Base-by-base conservation (phyloP, 495 filamentous ascomycete genomes). In the Antarctomyces pellizariae region DNA sequence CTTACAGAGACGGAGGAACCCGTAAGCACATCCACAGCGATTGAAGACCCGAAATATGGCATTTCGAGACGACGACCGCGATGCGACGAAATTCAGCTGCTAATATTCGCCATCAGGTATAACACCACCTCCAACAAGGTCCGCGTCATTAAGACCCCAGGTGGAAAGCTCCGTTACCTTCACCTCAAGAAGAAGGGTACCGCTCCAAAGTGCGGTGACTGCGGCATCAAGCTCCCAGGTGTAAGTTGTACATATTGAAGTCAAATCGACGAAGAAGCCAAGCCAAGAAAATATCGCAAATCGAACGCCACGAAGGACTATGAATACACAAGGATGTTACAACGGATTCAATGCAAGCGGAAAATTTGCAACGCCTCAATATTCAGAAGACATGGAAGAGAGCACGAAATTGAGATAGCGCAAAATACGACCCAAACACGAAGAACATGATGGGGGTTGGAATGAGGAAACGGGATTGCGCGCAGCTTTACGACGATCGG, bases 161-260 rank as follows among this genome's bases (percentile, higher is more conserved):
- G 86, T 51, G 86, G 86, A 49, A 62, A 79, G 52, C 71, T 90
- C 37, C 75, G 82, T 47, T 73, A 90, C 47, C 77, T 93, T 41
- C 82, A 95, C 71, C 79, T 90, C 64, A 93, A 93, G 74, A 95
- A 95, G 74, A 72, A 71, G 56, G 83, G 79, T 39, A 83, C 75
- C 44, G 70, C 78, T 41, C 84, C 86, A 44, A 95, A 95, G 64
- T 99, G 86, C 53, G 86, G 86, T 67, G 86, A 93, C 65, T 93
- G 86, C 50, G 83, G 83, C 46, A 71, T 71, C 59, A 91, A 92
- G 62, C 68, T 91, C 44, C 67, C 78, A 41, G 82, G 82, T 52
- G 79, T 90, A 71, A 71, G 78, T 80, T 27, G 13, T 18, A 10
- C 19, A 8, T 15, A 7, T 22, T 28, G 5, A 16, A 26, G 24